Base-by-base conservation (phyloP, 1,139 yeast species). In the Geotrichum klebahnii region DNA sequence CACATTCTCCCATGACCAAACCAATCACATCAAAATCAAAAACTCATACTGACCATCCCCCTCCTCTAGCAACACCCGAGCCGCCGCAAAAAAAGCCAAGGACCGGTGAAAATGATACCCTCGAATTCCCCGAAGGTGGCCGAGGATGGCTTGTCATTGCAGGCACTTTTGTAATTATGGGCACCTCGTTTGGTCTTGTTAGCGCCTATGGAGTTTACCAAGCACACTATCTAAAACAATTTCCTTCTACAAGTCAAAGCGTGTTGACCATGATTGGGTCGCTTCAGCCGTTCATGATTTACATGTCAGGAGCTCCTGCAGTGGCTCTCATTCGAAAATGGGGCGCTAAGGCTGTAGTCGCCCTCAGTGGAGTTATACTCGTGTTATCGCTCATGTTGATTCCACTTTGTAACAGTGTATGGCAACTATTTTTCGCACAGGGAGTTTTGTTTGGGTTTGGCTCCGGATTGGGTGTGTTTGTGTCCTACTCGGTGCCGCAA, bases 121-220 rank as follows among this genome's bases (percentile, higher is more conserved):
- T 58, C 14, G 59, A 55, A 32, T 61, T 59, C 46, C 65, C 65
- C 5, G 63, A 61, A 34, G 65, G 65, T 19, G 65, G 65, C 3
- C 50, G 55, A 8, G 65, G 64, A 3, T 58, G 69, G 69, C 37
- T 62, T 3, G 66, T 62, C 6, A 56, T 65, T 19, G 44, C 55
- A 3, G 67, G 67, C 6, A 51, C 60, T 5, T 59, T 59, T 16
- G 41, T 62, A 20, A 48, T 62, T 28, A 53, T 58, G 38, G 57
- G 57, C 26, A 58, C 61, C 16, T 57, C 66, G n/a, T 64, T 55
- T 53, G 87, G 85, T 2, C 64, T 80, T 45, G 72, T 77, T 56
- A 79, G 79, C 56, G 64, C 81, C 1, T 67, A 75, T 48, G 85
- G 85, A 46, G 81, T 80, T 2, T 76, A 80, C 46, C 82, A 81